Evolutionary conservation across 176 grass and related monocot genomes (phyloP).

Genomic region (Eremochloa ophiuroides): DNA sequence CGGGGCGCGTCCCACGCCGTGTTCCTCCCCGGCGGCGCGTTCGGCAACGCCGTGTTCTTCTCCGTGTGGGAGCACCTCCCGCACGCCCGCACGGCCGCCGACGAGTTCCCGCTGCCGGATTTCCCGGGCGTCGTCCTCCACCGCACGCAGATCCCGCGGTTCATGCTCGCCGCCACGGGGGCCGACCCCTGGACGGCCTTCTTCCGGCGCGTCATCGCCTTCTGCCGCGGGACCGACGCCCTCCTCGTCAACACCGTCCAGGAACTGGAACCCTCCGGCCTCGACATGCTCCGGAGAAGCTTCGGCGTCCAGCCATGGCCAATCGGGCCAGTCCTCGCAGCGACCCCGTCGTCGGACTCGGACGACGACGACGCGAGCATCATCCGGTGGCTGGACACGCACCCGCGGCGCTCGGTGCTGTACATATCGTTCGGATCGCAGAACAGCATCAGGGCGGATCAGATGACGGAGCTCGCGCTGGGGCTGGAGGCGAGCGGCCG

Average conservation of each 20-base stretch:
- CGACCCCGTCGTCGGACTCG: not conserved
- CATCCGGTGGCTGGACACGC: conserved; percentile 46
- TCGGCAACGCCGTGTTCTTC: conserved; percentile 40
- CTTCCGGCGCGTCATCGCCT: conserved; percentile 22
- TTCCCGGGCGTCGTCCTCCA: conserved; percentile 47
- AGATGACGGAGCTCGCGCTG: conserved; percentile 49
- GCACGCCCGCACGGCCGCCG: conserved; percentile 15
- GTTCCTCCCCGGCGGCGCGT: conserved; percentile 49
- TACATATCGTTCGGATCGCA: conserved; percentile 69
- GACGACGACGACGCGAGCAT: not conserved
- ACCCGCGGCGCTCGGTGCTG: conserved; percentile 39
- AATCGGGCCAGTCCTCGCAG: conserved; percentile 42
- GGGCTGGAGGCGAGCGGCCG: conserved; percentile 51
- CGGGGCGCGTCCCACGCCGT: conserved; percentile 38
- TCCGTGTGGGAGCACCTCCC: conserved; percentile 54
- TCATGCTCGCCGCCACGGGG: conserved; percentile 28
- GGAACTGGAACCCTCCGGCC: conserved; percentile 46
- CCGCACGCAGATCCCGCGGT: conserved; percentile 45
- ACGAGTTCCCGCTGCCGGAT: conserved; percentile 37
- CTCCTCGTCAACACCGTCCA: conserved; percentile 54
- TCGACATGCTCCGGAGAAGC: conserved; percentile 38
- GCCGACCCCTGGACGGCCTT: conserved; percentile 47
- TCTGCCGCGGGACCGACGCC: conserved; percentile 27
- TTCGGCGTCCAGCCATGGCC: conserved; percentile 16
- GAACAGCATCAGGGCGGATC: conserved; percentile 42